These are phyloP conservation scores for Corinectria fuckeliana DNA, from an alignment of 2,329 filamentous ascomycete genomes.

Conservation along the genomic window DNA sequence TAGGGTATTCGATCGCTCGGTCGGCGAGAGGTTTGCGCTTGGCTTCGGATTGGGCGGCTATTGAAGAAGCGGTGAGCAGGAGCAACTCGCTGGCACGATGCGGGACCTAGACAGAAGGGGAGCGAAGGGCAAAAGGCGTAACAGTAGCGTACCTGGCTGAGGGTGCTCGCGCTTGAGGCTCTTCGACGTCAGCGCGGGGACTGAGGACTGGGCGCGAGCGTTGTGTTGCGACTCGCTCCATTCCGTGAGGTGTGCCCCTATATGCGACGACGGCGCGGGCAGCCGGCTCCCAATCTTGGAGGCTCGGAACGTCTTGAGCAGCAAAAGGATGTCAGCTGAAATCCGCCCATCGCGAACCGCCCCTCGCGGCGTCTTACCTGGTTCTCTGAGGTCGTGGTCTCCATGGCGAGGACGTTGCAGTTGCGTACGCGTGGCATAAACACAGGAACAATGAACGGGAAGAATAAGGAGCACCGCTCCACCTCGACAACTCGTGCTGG, in stretches of 20 bases:
- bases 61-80: conserved; percentile 21
- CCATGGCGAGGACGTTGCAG: conserved; percentile 39
- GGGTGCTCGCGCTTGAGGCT: conserved; percentile 60
- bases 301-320: conserved; percentile 35
- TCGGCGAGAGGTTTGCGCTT: conserved; percentile 67
- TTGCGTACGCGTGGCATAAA: conserved; percentile 32
- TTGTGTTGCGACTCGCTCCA: conserved; percentile 68
- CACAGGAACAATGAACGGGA: conserved; percentile 38
- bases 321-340: conserved; percentile 6
- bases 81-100: neutral
- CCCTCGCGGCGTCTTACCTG: conserved; percentile 30
- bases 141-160: conserved; percentile 48
- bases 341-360: neutral
- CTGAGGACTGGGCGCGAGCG: conserved; percentile 53
- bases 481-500: conserved; percentile 30
- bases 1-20: conserved; percentile 58
- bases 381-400: conserved; percentile 39
- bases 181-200: conserved; percentile 49
- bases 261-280: conserved; percentile 38
- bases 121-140: neutral
- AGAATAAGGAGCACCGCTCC: conserved; percentile 48
- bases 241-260: conserved; percentile 54
- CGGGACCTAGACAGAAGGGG: too few species aligned
- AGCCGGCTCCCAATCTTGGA: conserved; percentile 43
- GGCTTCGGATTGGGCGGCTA: conserved; percentile 61